Percentiles rank a stretch among this genome's conserved stretches.
These are phyloP conservation scores for Porodaedalea pini DNA, from an alignment of 1,284 basidiomycete species.

Conservation along the genomic window DNA sequence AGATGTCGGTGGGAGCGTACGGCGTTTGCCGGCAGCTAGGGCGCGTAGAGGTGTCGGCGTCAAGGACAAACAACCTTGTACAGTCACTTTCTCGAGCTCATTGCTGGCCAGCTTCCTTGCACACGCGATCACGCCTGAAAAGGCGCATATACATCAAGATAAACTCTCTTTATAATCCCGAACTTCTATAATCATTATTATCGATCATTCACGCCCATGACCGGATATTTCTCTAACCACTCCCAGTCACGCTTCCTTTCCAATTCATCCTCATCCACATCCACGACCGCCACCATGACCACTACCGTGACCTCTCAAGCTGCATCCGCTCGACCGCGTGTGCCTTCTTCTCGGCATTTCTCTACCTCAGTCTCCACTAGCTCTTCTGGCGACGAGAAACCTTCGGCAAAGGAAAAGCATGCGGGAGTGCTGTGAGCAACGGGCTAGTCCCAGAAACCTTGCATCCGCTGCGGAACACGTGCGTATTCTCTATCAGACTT, in stretches of 20 bases:
- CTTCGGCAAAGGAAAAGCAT: conserved; percentile 42
- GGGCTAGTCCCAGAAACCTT: conserved; percentile 34
- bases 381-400: conserved; percentile 41
- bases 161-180: not conserved
- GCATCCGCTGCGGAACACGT: conserved; percentile 80
- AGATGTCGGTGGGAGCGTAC: not conserved
- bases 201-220: conserved; percentile 27
- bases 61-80: not conserved
- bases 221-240: conserved; percentile 77
- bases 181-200: conserved; percentile 9
- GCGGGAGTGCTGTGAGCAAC: conserved; percentile 35
- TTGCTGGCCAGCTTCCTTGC: not conserved
- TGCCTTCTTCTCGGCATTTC: conserved; percentile 66
- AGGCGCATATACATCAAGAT: not conserved
- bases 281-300: conserved; percentile 20
- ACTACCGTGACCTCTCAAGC: conserved; percentile 26
- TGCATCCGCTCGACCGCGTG: conserved; percentile 39
- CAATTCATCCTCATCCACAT: conserved; percentile 33
- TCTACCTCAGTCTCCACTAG: conserved; percentile 55
- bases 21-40: not conserved
- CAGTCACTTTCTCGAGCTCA: not conserved
- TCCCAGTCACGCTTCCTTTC: conserved; percentile 68
- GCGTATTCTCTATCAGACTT: conserved; percentile 43
- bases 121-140: not conserved
- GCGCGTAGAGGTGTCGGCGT: too few relatives aligned